A percentile compares a stretch with the other conserved stretches of the same genome.
Conservation (phyloP, 257 asterid species). For the Nyctanthes arbortristis region DNA sequence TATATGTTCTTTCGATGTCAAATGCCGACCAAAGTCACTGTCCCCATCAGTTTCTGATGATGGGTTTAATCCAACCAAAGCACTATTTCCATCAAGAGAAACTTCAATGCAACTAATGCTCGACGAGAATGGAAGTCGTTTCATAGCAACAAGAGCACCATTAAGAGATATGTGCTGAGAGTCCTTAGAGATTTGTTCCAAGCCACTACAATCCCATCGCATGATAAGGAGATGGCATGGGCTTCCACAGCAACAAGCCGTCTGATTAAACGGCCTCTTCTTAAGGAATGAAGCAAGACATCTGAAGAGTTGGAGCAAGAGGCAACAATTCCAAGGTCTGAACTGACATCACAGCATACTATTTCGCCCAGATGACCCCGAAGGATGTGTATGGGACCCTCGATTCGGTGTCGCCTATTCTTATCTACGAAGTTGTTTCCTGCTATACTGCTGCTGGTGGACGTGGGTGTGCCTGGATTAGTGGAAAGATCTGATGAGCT, state of each 20-base stretch:
- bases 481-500: conserved; percentile 56
- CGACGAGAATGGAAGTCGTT: conserved; percentile 61
- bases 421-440: conserved; percentile 48
- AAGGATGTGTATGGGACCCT: conserved; percentile 91
- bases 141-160: conserved; percentile 64
- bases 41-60: conserved; percentile 55
- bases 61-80: conserved; percentile 78
- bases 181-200: conserved; percentile 66
- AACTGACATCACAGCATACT: conserved; percentile 76
- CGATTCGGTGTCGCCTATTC: conserved; percentile 59
- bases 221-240: conserved; percentile 75
- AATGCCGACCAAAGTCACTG: conserved; percentile 27
- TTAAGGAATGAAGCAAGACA: conserved; percentile 78
- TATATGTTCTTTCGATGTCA: conserved; percentile 29
- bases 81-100: conserved; percentile 76
- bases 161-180: conserved; percentile 76
- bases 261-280: conserved; percentile 81
- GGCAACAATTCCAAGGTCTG: conserved; percentile 94
- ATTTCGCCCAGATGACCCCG: conserved; percentile 90
- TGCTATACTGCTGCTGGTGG: conserved; percentile 40
- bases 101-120: conserved; percentile 81
- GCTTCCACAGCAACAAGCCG: conserved; percentile 80
- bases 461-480: conserved; percentile 60
- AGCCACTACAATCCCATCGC: conserved; percentile 72
- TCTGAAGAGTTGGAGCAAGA: conserved; percentile 84